Base-by-base conservation (phyloP, 805 yeast species). In the Yamadazyma tumulicola region DNA sequence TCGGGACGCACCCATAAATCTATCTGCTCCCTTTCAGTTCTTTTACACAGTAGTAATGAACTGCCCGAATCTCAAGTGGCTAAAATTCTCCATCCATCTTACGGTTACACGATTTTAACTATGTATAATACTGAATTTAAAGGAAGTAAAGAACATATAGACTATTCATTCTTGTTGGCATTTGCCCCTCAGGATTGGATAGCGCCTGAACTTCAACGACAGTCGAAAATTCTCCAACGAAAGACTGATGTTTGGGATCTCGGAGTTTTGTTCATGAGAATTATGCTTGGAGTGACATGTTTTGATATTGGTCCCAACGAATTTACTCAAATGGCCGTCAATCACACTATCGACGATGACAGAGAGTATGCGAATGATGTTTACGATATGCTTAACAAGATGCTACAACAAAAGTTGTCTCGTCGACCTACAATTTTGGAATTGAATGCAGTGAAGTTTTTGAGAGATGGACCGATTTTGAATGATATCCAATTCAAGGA, bases 241-340 rank as follows among this genome's bases (percentile, higher is more conserved):
- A 85, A 87, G 55, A 80, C 96, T 0, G 98, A 93, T 62, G 82
- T 93, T 7, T 93, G 97, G 97, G 85, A 85, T 51, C 60, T 88
- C 25, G 98, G 97, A 6, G 85, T 85, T 0, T 55, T 84, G 5
- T 81, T 91, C 45, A 38, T 59, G 38, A 46, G 64, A 18, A 48
- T 67, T 3, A 64, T 67, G 69, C 37, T 64, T 8, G 58, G 57
- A 24, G 69, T 79, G 12, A 78, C 83, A 43, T 64, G 81, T 54
- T 67, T 85, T 4, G 64, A 72, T 28, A 19, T 12, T 1, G 60
- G 75, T 1, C 68, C 75, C 8, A 75, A 72, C 16, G 59, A 51
- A 7, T 64, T 67, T 31, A 39, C 48, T 29, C 46, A 42, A 6
- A 43, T 47, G 10, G 63, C 64, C 26, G 31, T 43, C 2, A 38